Percentiles rank a stretch among this genome's conserved stretches.
These are phyloP conservation scores for Leishmania tarentolae DNA, from an alignment of 208 protist genomes.

Conservation along the genomic window DNA sequence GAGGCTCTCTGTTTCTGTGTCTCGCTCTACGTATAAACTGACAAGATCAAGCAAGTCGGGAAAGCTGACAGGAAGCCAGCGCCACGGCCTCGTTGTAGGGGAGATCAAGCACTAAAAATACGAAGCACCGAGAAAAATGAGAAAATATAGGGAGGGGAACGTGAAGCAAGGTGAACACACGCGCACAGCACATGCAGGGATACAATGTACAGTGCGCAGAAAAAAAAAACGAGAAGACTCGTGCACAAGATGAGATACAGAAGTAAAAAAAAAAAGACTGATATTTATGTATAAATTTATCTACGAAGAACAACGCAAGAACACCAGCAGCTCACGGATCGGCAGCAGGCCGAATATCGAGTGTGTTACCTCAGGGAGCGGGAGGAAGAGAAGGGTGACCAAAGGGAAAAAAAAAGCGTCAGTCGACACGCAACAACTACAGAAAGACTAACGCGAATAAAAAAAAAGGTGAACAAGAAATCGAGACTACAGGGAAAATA, in stretches of 20 bases:
- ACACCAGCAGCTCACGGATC: not conserved
- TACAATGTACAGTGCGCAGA: not conserved
- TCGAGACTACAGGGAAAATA: not conserved
- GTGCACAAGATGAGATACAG: not conserved
- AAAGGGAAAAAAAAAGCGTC: not conserved
- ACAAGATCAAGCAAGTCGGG: not conserved
- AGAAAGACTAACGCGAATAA: not conserved
- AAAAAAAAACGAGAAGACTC: not conserved
- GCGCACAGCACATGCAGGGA: not conserved
- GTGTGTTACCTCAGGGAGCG: not conserved
- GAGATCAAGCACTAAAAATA: not conserved
- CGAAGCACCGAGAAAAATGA: not conserved
- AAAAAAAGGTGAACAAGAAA: not conserved
- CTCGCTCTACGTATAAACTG: not conserved
- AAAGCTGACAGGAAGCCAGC: not conserved
- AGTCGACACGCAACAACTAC: not conserved
- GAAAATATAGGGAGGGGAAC: not conserved
- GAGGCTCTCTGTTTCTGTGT: no score
- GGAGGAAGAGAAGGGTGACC: not conserved
- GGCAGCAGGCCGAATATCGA: not conserved
- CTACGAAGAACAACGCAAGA: not conserved
- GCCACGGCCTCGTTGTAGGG: not conserved
- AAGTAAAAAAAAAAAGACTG: not conserved
- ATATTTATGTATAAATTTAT: not conserved
- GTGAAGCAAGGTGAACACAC: not conserved